Conservation (phyloP, 2,329 filamentous ascomycete species). For the Blastomyces parvus region DNA sequence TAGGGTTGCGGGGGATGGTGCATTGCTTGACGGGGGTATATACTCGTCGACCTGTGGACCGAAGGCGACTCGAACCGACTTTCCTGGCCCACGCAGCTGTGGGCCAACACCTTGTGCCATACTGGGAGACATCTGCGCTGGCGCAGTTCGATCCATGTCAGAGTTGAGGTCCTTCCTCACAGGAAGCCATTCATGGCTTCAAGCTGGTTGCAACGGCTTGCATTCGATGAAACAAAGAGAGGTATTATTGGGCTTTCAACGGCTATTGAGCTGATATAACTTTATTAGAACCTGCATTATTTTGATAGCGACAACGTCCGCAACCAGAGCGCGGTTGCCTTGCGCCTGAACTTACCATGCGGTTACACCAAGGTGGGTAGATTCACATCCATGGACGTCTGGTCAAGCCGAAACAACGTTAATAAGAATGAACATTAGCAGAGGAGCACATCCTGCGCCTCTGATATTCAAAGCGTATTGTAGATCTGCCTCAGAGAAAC, state of each 20-base stretch:
- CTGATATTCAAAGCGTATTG: neutral
- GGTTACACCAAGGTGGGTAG: neutral
- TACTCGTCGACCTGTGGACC: slow-evolving; percentile 31
- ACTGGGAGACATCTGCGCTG: slow-evolving; percentile 19
- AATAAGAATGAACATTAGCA: neutral
- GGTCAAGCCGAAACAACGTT: neutral
- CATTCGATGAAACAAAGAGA: neutral
- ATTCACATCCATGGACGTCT: neutral
- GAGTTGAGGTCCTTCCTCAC: slow-evolving; percentile 29
- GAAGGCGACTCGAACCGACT: slow-evolving; percentile 32
- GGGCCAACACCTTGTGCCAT: slow-evolving; percentile 23
- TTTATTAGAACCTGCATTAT: neutral
- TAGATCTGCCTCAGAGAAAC: neutral
- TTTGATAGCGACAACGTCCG: neutral
- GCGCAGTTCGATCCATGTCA: slow-evolving; percentile 27
- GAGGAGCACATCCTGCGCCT: neutral
- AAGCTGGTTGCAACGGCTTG: slow-evolving; percentile 4
- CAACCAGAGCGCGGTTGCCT: neutral
- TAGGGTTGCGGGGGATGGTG: slow-evolving; percentile 19
- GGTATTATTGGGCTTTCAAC: neutral
- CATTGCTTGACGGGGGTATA: slow-evolving; percentile 28
- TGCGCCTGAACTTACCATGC: neutral
- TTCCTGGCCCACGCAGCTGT: slow-evolving; percentile 25
- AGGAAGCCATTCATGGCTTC: slow-evolving; percentile 25
- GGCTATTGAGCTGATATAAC: neutral